phyloP scores from a whole-genome alignment of 352 stramenopile species.

The Globisporangium alternatum region DNA sequence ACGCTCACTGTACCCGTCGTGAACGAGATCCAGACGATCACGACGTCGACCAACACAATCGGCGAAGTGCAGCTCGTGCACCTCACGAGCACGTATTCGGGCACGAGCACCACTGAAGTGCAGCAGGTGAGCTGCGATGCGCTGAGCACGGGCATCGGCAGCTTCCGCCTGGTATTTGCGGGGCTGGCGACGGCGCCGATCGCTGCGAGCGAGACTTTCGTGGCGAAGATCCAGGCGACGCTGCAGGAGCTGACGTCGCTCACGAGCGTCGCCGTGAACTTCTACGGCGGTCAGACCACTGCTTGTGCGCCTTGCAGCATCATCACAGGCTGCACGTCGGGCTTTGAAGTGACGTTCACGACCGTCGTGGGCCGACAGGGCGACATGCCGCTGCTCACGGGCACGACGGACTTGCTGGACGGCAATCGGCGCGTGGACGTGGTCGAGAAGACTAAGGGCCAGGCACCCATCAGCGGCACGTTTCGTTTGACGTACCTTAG shows the following conservation, averaged over 20 bases:
- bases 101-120: slow-evolving; percentile 62
- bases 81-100: slow-evolving; percentile 75
- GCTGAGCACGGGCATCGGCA: slow-evolving; percentile 53
- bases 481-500: slow-evolving; percentile 89
- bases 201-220: slow-evolving; percentile 63
- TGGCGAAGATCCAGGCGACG: slow-evolving; percentile 71
- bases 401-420: slow-evolving; percentile 84
- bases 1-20: slow-evolving; percentile 52
- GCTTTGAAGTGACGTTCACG: slow-evolving; percentile 90
- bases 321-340: slow-evolving; percentile 43
- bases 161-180: slow-evolving; percentile 85
- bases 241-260: slow-evolving; percentile 91
- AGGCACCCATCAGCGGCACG: slow-evolving; percentile 86
- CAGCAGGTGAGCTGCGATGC: slow-evolving; percentile 93
- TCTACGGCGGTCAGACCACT: slow-evolving; percentile 44
- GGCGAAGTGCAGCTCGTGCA: slow-evolving; percentile 91
- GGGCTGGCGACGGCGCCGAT: slow-evolving; percentile 90
- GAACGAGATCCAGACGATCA: slow-evolving; percentile 75
- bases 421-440: slow-evolving; percentile 90
- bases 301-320: slow-evolving; percentile 73
- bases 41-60: slow-evolving; percentile 53
- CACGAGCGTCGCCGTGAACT: slow-evolving; percentile 79
- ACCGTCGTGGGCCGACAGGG: slow-evolving; percentile 74
- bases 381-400: slow-evolving; percentile 86
- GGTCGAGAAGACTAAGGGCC: slow-evolving; percentile 61